These are phyloP conservation scores for Phialophora macrospora DNA, from an alignment of 2,329 filamentous ascomycete genomes.

Conservation along the genomic window DNA sequence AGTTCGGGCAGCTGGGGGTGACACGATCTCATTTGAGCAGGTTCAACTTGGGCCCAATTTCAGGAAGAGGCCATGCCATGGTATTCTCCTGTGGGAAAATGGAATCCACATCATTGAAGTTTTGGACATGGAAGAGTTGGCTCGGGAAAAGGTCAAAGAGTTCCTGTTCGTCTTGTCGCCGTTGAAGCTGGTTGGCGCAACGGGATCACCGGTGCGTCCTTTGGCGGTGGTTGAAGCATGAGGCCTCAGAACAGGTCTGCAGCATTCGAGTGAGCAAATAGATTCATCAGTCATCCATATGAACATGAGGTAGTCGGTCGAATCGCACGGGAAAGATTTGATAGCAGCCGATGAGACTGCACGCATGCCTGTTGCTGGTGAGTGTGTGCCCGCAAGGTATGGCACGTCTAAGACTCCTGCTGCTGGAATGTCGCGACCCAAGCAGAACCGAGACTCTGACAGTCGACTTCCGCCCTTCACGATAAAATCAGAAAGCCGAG, in stretches of 20 bases:
- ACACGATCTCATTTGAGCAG: constrained; percentile 35
- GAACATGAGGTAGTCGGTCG: no score
- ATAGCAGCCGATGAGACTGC: neutral
- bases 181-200: constrained; percentile 34
- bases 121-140: constrained; percentile 34
- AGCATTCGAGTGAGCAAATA: neutral
- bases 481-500: neutral
- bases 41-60: constrained; percentile 26
- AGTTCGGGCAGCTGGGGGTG: constrained; percentile 31
- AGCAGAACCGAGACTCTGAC: neutral
- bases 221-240: constrained; percentile 31
- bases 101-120: constrained; percentile 36
- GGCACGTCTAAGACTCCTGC: neutral
- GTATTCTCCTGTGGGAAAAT: constrained; percentile 28
- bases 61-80: constrained; percentile 26
- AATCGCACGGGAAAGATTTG: neutral
- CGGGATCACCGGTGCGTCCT: constrained; percentile 32
- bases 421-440: no score
- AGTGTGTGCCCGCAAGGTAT: no score
- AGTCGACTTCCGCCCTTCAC: neutral
- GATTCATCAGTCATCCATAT: neutral
- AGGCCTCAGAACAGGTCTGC: neutral
- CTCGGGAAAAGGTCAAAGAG: constrained; percentile 28
- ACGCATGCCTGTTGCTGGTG: neutral
- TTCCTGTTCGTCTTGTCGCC: constrained; percentile 35